These are phyloP conservation scores for Esteya vermicola DNA, from an alignment of 2,329 filamentous ascomycete genomes.

Conservation along the genomic window DNA sequence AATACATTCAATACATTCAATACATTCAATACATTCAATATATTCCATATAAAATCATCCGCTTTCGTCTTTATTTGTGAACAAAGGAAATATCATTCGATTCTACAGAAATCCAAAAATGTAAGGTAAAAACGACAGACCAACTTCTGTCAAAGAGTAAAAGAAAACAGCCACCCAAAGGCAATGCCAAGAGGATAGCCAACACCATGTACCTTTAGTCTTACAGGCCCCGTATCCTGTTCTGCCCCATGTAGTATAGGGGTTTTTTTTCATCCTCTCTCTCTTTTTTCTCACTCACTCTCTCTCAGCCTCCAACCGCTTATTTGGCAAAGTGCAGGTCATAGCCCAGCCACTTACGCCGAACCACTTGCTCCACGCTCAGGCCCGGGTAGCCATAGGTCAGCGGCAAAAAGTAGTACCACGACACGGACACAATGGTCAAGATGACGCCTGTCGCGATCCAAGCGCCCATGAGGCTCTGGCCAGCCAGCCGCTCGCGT, in stretches of 20 bases:
- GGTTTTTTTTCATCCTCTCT: neutral
- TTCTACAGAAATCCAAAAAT: no score
- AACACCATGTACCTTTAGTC: no score
- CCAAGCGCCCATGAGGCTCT: constrained; percentile 69
- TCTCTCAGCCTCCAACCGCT: constrained; percentile 7
- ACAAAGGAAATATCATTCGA: no score
- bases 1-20: no score
- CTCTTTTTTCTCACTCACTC: neutral
- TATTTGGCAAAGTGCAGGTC: constrained; percentile 99
- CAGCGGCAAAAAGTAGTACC: constrained; percentile 86
- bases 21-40: no score
- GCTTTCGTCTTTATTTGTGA: no score
- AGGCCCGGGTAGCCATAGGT: constrained; percentile 92
- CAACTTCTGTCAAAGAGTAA: no score
- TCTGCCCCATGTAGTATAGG: neutral
- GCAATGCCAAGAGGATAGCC: no score
- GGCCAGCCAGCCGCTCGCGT: constrained; percentile 63
- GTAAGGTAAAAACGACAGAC: no score
- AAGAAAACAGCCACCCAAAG: no score
- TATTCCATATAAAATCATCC: no score
- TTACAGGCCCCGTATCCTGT: no score
- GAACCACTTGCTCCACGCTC: constrained; percentile 59
- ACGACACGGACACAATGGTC: constrained; percentile 54
- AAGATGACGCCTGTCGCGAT: constrained; percentile 61
- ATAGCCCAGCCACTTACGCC: constrained; percentile 91